These are phyloP conservation scores for Candida alai DNA, from an alignment of 805 yeast genomes.

Conservation along the genomic window DNA sequence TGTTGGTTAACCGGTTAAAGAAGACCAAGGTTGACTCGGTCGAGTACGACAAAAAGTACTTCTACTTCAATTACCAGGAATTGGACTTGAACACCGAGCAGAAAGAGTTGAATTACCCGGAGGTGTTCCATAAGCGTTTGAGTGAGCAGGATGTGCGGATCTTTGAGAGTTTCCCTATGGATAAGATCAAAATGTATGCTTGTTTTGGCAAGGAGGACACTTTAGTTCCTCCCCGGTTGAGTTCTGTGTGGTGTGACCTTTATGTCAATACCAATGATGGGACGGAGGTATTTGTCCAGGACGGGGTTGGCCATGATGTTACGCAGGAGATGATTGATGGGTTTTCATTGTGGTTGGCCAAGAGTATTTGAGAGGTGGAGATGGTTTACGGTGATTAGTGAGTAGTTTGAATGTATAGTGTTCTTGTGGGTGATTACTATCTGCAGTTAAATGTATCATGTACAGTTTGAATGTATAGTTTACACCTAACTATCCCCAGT, in stretches of 20 bases:
- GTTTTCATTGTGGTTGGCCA: conserved; percentile 29
- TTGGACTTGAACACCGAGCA: conserved; percentile 26
- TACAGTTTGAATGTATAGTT: no score
- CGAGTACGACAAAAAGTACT: conserved; percentile 26
- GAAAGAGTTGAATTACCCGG: conserved; percentile 24
- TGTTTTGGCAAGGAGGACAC: conserved; percentile 33
- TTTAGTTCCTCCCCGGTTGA: conserved; percentile 32
- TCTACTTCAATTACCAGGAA: conserved; percentile 32
- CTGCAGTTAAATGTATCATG: no score
- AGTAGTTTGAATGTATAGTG: no score
- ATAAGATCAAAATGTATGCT: conserved; percentile 31
- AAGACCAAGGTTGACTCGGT: conserved; percentile 13
- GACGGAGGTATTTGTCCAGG: conserved; percentile 26
- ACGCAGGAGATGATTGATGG: conserved; percentile 31
- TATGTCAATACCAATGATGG: conserved; percentile 22
- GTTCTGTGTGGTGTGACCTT: conserved; percentile 29
- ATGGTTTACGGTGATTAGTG: no score
- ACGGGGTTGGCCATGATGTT: conserved; percentile 30
- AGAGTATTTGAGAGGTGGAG: conserved; percentile 11
- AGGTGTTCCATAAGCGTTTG: conserved; percentile 28
- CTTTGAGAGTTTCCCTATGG: conserved; percentile 31
- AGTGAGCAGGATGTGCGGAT: conserved; percentile 26
- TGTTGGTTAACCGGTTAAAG: conserved; percentile 41
- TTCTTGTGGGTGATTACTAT: no score
- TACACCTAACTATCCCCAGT: no score